Conservation (phyloP, 2,329 filamentous ascomycete genomes). For the Rhynchosporium graminicola region DNA sequence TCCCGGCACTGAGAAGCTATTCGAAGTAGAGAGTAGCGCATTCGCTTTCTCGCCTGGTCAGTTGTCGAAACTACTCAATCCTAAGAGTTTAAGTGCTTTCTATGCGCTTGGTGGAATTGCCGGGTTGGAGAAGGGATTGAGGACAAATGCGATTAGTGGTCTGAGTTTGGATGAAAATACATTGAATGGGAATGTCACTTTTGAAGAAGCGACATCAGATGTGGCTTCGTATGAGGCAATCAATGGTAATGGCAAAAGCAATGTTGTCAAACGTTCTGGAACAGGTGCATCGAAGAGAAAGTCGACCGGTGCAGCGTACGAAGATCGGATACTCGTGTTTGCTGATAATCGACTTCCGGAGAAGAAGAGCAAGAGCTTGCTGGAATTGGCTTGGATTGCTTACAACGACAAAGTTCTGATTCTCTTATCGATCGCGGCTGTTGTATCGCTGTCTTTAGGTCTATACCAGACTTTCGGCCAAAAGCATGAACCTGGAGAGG, state of each 20-base stretch:
- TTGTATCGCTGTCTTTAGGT: constrained; percentile 69
- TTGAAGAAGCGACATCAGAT: constrained; percentile 43
- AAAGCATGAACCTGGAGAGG: constrained; percentile 44
- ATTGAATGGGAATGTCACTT: constrained; percentile 61
- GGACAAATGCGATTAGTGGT: constrained; percentile 62
- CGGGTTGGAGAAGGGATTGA: constrained; percentile 73
- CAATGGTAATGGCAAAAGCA: constrained; percentile 7
- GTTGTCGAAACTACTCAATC: constrained; percentile 71
- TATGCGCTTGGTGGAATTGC: constrained; percentile 69
- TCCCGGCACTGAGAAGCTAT: constrained; percentile 40
- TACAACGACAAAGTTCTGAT: constrained; percentile 79
- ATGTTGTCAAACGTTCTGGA: not conserved
- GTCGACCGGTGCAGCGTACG: not conserved
- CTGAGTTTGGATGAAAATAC: constrained; percentile 68
- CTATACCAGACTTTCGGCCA: constrained; percentile 67
- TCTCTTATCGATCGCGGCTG: constrained; percentile 65
- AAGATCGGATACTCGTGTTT: constrained; percentile 48
- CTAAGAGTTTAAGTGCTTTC: constrained; percentile 72
- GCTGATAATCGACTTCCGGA: constrained; percentile 64
- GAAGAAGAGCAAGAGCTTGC: constrained; percentile 65
- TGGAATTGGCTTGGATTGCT: constrained; percentile 70
- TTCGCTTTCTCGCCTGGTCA: constrained; percentile 73
- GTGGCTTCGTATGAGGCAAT: not conserved
- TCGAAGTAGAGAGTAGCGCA: constrained; percentile 63
- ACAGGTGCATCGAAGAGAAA: not conserved